Percentiles rank a stretch among this genome's conserved stretches.
These are phyloP conservation scores for Penicillium silybi DNA, from an alignment of 495 filamentous ascomycete species.

Conservation along the genomic window DNA sequence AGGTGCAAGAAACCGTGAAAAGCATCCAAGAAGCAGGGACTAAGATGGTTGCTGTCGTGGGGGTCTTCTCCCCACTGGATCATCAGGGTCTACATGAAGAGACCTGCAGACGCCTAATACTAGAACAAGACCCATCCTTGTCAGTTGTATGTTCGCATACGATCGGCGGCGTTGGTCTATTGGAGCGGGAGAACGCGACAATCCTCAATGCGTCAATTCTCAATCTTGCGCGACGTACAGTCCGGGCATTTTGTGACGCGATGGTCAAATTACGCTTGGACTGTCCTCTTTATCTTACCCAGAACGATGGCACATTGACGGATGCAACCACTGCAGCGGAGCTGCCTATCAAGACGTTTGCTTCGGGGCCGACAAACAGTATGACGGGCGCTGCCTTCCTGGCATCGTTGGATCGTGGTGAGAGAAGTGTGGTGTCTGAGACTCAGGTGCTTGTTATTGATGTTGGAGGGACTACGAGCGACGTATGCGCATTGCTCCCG, in stretches of 20 bases:
- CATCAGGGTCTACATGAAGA: background rate
- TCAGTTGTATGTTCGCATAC: slow-evolving; percentile 14
- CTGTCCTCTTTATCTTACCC: slow-evolving; percentile 47
- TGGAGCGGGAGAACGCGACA: slow-evolving; percentile 52
- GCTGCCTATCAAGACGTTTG: slow-evolving; percentile 47
- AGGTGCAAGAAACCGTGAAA: background rate
- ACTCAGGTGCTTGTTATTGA: slow-evolving; percentile 11
- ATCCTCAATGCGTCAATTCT: slow-evolving; percentile 52
- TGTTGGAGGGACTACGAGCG: slow-evolving; percentile 52
- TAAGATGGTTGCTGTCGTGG: background rate
- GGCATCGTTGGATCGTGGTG: slow-evolving; percentile 17
- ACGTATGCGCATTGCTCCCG: slow-evolving; percentile 49
- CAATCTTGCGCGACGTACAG: slow-evolving; percentile 38
- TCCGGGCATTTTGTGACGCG: slow-evolving; percentile 41
- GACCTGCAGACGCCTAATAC: background rate
- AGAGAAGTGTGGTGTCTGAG: background rate
- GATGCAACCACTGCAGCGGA: slow-evolving; percentile 40
- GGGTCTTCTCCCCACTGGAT: background rate
- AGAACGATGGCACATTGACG: slow-evolving; percentile 19
- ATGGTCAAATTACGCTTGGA: slow-evolving; percentile 36
- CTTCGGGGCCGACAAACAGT: slow-evolving; percentile 48
- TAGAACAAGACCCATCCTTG: background rate
- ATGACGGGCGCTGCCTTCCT: slow-evolving; percentile 47
- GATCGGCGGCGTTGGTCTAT: slow-evolving; percentile 44
- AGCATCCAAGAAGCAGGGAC: background rate